phyloP scores from a whole-genome alignment of 2,329 filamentous ascomycete species.

The Aspergillus proliferans region DNA sequence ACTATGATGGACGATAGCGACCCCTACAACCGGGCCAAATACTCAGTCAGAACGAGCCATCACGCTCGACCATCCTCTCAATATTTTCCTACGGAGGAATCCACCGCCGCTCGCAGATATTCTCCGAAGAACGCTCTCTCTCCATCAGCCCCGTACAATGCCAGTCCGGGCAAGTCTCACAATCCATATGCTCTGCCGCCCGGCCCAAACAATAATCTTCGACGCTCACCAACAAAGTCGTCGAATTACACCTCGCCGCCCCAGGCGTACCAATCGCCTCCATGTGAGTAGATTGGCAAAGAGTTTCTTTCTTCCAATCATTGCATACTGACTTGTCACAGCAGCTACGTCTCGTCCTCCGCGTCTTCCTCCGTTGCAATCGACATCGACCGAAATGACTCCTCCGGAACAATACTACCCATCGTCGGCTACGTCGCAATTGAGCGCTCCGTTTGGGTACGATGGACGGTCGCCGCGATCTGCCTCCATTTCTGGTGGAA shows the following conservation, averaged over 20 bases:
- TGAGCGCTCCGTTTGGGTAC: constrained; percentile 61
- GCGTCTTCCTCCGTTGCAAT: constrained; percentile 67
- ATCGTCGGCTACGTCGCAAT: constrained; percentile 61
- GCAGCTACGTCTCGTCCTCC: constrained; percentile 46
- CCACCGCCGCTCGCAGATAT: constrained; percentile 81
- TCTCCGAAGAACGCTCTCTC: constrained; percentile 91
- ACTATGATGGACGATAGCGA: constrained; percentile 86
- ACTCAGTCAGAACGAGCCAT: constrained; percentile 71
- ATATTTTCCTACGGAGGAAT: constrained; percentile 66
- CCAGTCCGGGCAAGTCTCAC: constrained; percentile 53
- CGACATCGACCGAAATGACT: constrained; percentile 57
- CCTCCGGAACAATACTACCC: constrained; percentile 62
- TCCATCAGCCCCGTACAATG: constrained; percentile 70
- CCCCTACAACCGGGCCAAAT: constrained; percentile 79
- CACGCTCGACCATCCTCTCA: constrained; percentile 66
- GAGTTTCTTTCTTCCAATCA: constrained; percentile 9
- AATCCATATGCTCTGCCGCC: constrained; percentile 51
- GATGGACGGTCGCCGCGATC: constrained; percentile 46
- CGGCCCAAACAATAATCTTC: constrained; percentile 45
- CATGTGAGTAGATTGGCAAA: constrained; percentile 32
- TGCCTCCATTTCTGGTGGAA: constrained; percentile 43
- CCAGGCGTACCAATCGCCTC: constrained; percentile 54
- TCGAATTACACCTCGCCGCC: constrained; percentile 52
- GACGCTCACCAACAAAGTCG: constrained; percentile 73
- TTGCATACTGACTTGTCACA: constrained; percentile 9